Evolutionary conservation across 2,329 filamentous ascomycete genomes (phyloP).

Genomic region (Phoma sp.): DNA sequence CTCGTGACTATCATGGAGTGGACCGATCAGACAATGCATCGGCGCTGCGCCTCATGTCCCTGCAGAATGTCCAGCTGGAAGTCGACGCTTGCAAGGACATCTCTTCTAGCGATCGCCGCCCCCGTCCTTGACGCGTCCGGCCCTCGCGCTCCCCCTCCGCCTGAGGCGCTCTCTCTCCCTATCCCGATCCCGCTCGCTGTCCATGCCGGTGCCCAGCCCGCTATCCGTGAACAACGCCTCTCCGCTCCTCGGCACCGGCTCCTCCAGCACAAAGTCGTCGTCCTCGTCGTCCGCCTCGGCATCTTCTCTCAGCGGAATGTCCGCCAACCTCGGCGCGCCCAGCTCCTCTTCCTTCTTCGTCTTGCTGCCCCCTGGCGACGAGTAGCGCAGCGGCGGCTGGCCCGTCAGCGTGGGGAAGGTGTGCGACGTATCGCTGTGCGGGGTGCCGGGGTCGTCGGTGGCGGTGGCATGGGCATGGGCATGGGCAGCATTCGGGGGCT

Average conservation of each 20-base stretch:
- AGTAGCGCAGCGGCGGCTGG: constrained; percentile 51
- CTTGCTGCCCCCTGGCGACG: constrained; percentile 7
- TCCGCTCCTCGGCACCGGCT: constrained; percentile 22
- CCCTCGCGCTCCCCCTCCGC: constrained; percentile 18
- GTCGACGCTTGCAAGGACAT: no score
- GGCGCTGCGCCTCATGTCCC: no score
- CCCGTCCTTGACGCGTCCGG: background rate
- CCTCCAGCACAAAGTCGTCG: constrained; percentile 51
- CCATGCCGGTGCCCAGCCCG: constrained; percentile 57
- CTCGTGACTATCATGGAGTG: no score
- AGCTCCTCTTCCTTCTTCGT: constrained; percentile 32
- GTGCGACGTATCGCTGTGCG: constrained; percentile 53
- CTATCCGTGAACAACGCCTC: constrained; percentile 45
- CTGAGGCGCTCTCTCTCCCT: constrained; percentile 22
- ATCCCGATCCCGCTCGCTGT: constrained; percentile 36
- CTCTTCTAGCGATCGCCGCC: background rate
- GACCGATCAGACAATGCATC: no score
- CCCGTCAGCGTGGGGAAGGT: constrained; percentile 56
- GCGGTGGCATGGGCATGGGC: no score
- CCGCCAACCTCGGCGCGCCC: constrained; percentile 17
- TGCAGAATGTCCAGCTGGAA: no score
- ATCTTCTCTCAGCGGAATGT: constrained; percentile 33
- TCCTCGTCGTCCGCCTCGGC: constrained; percentile 54
- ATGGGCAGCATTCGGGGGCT: constrained; percentile 12
- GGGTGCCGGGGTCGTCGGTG: constrained; percentile 26